A percentile compares a stretch with the other conserved stretches of the same genome.
phyloP scores from a whole-genome alignment of 1,139 yeast species.

The Geotrichum reessii region DNA sequence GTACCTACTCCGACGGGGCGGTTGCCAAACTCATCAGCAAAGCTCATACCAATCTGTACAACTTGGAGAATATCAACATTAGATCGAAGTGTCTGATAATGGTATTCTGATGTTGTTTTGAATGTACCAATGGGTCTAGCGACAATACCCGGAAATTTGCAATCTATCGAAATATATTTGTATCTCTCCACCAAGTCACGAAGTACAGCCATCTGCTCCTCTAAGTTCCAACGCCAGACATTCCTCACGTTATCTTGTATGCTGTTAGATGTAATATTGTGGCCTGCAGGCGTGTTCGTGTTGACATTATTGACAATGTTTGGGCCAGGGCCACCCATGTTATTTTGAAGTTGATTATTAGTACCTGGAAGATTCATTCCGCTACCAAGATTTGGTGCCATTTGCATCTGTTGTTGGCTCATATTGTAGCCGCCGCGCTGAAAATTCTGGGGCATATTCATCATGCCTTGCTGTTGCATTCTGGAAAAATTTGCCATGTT shows the following conservation, averaged over 20 bases:
- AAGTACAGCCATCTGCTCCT: constrained; percentile 70
- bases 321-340: constrained; percentile 14
- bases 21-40: constrained; percentile 71
- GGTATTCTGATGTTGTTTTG: constrained; percentile 84
- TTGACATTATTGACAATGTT: constrained; percentile 11
- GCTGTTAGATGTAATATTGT: constrained; percentile 6
- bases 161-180: constrained; percentile 64
- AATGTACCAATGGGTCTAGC: constrained; percentile 97
- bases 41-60: constrained; percentile 82
- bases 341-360: constrained; percentile 9
- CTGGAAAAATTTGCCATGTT: constrained; percentile 13
- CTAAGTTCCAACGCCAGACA: constrained; percentile 84
- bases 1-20: constrained; percentile 68
- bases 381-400: constrained; percentile 14
- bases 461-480: constrained; percentile 17
- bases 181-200: constrained; percentile 66
- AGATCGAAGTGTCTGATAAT: constrained; percentile 88
- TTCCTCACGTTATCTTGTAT: constrained; percentile 30
- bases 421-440: constrained; percentile 15
- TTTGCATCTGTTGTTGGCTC: constrained; percentile 17
- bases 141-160: constrained; percentile 93
- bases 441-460: constrained; percentile 16
- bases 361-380: constrained; percentile 14
- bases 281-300: constrained; percentile 8
- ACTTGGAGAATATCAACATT: constrained; percentile 83